These are phyloP conservation scores for Rosa rugosa DNA, from an alignment of 306 rosid species.

Conservation along the genomic window DNA sequence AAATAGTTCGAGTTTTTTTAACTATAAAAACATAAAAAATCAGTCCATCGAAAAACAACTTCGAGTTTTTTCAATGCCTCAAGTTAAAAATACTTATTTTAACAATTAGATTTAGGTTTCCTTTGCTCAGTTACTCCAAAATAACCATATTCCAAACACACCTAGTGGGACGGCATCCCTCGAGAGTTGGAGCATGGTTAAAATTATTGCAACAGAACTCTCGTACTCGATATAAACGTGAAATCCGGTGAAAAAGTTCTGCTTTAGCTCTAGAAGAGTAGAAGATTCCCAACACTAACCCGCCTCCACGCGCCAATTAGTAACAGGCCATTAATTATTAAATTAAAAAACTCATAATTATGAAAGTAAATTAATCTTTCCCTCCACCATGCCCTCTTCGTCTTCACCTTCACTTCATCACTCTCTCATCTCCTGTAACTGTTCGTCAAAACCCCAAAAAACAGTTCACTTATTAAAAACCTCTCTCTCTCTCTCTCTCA, in stretches of 20 bases:
- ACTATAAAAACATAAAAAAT: too few species aligned
- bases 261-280: background rate
- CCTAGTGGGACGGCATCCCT: too few species aligned
- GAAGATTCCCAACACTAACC: too few species aligned
- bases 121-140: too few species aligned
- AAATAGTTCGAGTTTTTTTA: too few species aligned
- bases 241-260: background rate
- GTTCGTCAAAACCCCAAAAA: slow-evolving; percentile 2
- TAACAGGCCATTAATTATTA: background rate
- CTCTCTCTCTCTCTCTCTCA: background rate
- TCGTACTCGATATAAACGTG: background rate
- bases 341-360: background rate
- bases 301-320: background rate
- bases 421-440: slow-evolving; percentile 9
- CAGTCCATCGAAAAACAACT: too few species aligned
- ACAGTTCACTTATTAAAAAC: slow-evolving; percentile 1
- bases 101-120: too few species aligned
- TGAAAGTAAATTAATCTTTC: background rate
- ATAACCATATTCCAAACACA: too few species aligned
- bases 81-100: too few species aligned
- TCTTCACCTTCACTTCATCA: slow-evolving; percentile 2
- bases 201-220: too few species aligned
- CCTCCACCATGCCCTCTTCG: background rate
- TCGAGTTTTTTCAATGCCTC: too few species aligned
- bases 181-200: too few species aligned